Percentiles rank a stretch among this genome's conserved stretches.
These are phyloP conservation scores for Abrus precatorius DNA, from an alignment of 306 rosid genomes.

Conservation along the genomic window DNA sequence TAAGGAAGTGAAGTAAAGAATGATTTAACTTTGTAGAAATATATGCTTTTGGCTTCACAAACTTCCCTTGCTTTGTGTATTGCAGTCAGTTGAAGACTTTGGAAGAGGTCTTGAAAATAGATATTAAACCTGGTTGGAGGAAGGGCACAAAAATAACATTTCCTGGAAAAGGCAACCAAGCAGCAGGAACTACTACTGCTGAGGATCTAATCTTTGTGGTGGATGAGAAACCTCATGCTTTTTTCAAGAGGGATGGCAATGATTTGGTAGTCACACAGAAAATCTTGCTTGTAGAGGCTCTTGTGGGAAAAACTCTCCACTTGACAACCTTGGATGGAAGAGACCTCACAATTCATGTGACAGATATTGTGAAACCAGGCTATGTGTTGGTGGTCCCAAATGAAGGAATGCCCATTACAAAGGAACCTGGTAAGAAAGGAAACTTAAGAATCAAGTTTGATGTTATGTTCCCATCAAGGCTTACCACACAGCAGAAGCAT, in stretches of 20 bases:
- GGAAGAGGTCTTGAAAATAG: constrained; percentile 71
- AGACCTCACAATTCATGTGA: constrained; percentile 57
- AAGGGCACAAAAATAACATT: constrained; percentile 86
- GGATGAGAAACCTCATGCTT: constrained; percentile 71
- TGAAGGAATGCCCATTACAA: constrained; percentile 85
- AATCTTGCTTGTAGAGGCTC: constrained; percentile 71
- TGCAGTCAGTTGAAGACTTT: constrained; percentile 61
- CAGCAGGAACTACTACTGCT: constrained; percentile 53
- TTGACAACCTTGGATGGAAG: constrained; percentile 76
- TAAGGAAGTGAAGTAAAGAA: too few species aligned
- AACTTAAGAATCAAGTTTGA: constrained; percentile 73
- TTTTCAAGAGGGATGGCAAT: constrained; percentile 74
- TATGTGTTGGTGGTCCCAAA: constrained; percentile 60
- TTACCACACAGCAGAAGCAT: constrained; percentile 68
- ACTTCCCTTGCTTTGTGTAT: constrained; percentile 4
- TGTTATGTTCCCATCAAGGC: constrained; percentile 71
- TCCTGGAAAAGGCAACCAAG: constrained; percentile 82
- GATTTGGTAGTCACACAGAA: constrained; percentile 64
- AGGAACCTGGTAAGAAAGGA: constrained; percentile 78
- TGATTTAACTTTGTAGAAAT: background rate
- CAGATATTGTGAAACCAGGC: constrained; percentile 68
- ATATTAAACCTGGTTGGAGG: constrained; percentile 86
- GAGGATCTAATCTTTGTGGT: constrained; percentile 75
- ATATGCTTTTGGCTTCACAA: constrained; percentile 26
- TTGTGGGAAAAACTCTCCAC: constrained; percentile 59